Conservation (phyloP, 441 rosid genomes). For the Adansonia gregorii region DNA sequence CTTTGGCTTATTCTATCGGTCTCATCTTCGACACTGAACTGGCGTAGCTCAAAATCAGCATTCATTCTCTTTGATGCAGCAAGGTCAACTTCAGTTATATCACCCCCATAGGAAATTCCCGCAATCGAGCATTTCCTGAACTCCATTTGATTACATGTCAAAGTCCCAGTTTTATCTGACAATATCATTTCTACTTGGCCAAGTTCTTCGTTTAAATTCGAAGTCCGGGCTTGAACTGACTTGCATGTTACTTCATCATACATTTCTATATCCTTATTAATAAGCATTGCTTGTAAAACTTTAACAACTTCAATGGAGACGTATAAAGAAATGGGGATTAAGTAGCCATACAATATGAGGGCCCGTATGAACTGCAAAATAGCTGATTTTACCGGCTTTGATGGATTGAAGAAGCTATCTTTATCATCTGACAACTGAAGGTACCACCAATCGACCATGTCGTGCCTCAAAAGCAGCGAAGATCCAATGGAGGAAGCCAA, state of each 20-base stretch:
- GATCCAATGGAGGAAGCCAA: conserved; percentile 56
- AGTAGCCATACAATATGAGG: conserved; percentile 72
- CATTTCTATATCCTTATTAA: conserved; percentile 67
- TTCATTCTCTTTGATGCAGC: conserved; percentile 68
- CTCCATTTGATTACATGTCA: conserved; percentile 92
- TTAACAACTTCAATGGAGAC: conserved; percentile 88
- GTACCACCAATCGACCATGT: conserved; percentile 70
- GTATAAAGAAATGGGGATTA: conserved; percentile 83
- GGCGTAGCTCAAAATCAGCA: conserved; percentile 43
- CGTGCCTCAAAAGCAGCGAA: conserved; percentile 38
- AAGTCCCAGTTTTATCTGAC: conserved; percentile 85
- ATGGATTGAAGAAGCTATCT: conserved; percentile 47
- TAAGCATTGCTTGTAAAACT: conserved; percentile 70
- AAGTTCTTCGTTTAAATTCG: conserved; percentile 79
- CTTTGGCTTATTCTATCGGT: conserved; percentile 29
- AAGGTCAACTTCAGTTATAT: conserved; percentile 63
- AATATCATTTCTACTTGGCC: conserved; percentile 81
- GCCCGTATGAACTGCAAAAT: conserved; percentile 59
- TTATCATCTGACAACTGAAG: conserved; percentile 37
- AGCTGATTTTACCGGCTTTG: conserved; percentile 48
- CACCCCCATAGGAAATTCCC: conserved; percentile 65
- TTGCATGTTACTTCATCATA: conserved; percentile 56
- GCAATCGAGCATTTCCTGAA: conserved; percentile 83
- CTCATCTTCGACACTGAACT: conserved; percentile 20
- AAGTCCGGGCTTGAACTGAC: conserved; percentile 72